Conservation (phyloP, 2,329 filamentous ascomycete species). For the Fonsecaea pugnacius region DNA sequence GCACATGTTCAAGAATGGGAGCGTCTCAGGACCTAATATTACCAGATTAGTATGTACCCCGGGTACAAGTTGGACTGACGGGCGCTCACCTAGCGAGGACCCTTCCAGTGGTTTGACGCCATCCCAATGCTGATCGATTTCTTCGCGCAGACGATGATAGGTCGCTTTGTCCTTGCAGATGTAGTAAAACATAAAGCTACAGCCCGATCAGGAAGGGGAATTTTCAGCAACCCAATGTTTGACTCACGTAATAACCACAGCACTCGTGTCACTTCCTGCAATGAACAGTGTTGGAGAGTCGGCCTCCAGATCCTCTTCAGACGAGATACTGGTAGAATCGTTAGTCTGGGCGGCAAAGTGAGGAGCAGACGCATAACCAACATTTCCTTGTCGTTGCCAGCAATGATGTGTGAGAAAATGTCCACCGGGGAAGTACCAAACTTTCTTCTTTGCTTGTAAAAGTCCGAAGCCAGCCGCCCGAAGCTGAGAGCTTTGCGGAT, state of each 20-base stretch:
- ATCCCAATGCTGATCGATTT: conserved; percentile 2
- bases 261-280: not conserved
- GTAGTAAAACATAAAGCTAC: conserved; percentile 3
- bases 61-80: no score
- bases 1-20: not conserved
- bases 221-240: no score
- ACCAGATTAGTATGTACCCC: not conserved
- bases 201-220: not conserved
- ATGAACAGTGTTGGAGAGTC: not conserved
- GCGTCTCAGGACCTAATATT: not conserved
- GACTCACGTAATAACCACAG: not conserved
- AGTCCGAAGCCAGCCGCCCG: not conserved
- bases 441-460: not conserved
- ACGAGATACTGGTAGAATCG: not conserved
- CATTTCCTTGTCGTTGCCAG: not conserved
- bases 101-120: conserved; percentile 1
- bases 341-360: not conserved
- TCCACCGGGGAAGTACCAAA: not conserved
- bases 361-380: not conserved
- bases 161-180: not conserved
- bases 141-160: not conserved
- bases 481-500: not conserved
- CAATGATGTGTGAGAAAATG: conserved; percentile 7
- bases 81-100: not conserved
- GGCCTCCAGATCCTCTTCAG: not conserved